Percentiles rank a stretch among this genome's conserved stretches.
phyloP scores from a whole-genome alignment of 1,284 basidiomycete species.

The Puccinia horiana region DNA sequence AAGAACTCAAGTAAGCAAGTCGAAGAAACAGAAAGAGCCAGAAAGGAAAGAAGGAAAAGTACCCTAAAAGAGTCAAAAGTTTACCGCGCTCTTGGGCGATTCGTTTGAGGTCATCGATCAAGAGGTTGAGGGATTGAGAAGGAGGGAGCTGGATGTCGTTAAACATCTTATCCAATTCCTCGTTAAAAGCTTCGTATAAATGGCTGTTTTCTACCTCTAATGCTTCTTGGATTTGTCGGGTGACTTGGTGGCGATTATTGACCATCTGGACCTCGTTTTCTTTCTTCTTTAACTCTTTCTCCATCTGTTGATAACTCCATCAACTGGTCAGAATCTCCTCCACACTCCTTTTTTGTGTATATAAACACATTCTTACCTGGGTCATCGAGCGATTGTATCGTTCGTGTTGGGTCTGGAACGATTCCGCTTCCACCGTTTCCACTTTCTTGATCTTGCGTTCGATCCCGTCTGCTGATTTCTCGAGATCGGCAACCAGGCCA shows the following conservation, averaged over 20 bases:
- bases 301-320: background rate
- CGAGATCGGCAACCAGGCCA: background rate
- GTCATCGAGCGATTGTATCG: background rate
- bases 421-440: background rate
- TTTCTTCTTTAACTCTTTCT: background rate
- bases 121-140: constrained; percentile 1
- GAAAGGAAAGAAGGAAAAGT: constrained; percentile 2
- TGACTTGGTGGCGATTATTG: background rate
- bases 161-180: constrained; percentile 49
- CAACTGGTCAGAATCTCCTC: too few species aligned
- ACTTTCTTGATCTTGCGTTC: constrained; percentile 10
- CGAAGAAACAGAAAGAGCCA: background rate
- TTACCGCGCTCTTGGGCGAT: constrained; percentile 22
- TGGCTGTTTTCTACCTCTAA: constrained; percentile 42
- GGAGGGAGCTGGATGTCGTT: constrained; percentile 40
- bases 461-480: background rate
- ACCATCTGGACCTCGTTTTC: background rate
- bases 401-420: background rate
- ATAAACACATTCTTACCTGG: background rate
- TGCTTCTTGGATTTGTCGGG: background rate
- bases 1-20: background rate
- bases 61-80: constrained; percentile 35
- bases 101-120: constrained; percentile 34
- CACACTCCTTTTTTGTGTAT: background rate
- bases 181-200: constrained; percentile 47